phyloP scores from a whole-genome alignment of 371 early-diverging fungal genomes.

The Blakeslea trispora region DNA sequence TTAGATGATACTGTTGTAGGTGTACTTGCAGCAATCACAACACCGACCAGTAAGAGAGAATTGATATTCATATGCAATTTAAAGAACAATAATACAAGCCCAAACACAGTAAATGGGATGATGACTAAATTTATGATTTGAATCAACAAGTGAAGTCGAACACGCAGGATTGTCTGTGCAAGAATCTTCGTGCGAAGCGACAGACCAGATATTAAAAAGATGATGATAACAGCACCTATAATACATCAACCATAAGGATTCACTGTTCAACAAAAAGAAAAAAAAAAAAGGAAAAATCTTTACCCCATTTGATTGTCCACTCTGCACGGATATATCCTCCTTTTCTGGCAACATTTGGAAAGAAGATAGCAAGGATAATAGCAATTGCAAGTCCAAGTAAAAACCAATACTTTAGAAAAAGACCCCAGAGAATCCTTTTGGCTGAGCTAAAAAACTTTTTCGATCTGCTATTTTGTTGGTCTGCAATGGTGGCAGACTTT shows the following conservation, averaged over 20 bases:
- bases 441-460: slow-evolving; percentile 27
- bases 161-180: slow-evolving; percentile 56
- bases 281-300: not conserved
- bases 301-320: slow-evolving; percentile 68
- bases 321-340: slow-evolving; percentile 61
- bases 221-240: slow-evolving; percentile 60
- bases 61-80: slow-evolving; percentile 49
- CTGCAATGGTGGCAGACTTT: slow-evolving; percentile 18
- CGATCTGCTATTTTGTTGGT: slow-evolving; percentile 21
- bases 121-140: slow-evolving; percentile 64
- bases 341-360: slow-evolving; percentile 61
- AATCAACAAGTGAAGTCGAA: slow-evolving; percentile 65
- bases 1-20: slow-evolving; percentile 82
- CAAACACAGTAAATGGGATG: slow-evolving; percentile 69
- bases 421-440: slow-evolving; percentile 7
- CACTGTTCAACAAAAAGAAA: too few relatives aligned
- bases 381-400: slow-evolving; percentile 55
- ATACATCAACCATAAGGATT: not conserved
- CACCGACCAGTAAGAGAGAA: slow-evolving; percentile 61
- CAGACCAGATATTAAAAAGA: slow-evolving; percentile 75
- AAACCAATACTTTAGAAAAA: slow-evolving; percentile 39
- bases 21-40: slow-evolving; percentile 68
- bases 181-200: slow-evolving; percentile 68
- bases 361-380: slow-evolving; percentile 58
- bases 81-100: slow-evolving; percentile 56